Conservation (phyloP, 352 stramenopile species). For the Blastocystis sp. region DNA sequence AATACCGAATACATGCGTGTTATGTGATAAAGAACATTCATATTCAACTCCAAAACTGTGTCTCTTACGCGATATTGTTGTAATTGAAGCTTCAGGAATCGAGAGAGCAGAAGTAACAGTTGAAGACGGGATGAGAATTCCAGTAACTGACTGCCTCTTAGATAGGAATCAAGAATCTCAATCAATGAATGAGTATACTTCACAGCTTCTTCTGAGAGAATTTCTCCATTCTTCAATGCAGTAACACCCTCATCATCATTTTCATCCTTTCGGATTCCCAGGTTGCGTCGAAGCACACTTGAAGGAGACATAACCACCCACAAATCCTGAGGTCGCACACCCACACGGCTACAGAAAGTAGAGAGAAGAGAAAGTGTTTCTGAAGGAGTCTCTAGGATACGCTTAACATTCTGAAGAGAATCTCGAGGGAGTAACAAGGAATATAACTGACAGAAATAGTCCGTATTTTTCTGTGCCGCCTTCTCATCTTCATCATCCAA, state of each 20-base stretch:
- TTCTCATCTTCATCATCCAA: constrained; percentile 80
- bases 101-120: constrained; percentile 76
- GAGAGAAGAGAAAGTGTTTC: neutral
- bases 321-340: constrained; percentile 40
- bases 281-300: neutral
- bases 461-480: constrained; percentile 27
- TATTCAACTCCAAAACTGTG: constrained; percentile 40
- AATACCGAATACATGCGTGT: constrained; percentile 90
- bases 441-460: constrained; percentile 76
- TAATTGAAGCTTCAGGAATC: constrained; percentile 24
- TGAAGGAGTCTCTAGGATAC: constrained; percentile 76
- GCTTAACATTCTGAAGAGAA: constrained; percentile 73
- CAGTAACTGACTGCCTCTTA: constrained; percentile 81
- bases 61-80: neutral
- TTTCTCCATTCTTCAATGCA: neutral
- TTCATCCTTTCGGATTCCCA: neutral
- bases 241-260: neutral
- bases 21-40: constrained; percentile 66
- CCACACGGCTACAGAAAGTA: neutral
- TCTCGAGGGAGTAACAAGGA: constrained; percentile 79
- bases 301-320: constrained; percentile 28
- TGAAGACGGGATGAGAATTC: constrained; percentile 85
- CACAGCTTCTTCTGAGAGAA: neutral
- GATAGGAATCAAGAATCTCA: constrained; percentile 80
- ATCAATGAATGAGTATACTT: constrained; percentile 13